A percentile compares a stretch with the other conserved stretches of the same genome.
phyloP scores from a whole-genome alignment of 2,329 filamentous ascomycete species.

The Hirsutella rhossiliensis region DNA sequence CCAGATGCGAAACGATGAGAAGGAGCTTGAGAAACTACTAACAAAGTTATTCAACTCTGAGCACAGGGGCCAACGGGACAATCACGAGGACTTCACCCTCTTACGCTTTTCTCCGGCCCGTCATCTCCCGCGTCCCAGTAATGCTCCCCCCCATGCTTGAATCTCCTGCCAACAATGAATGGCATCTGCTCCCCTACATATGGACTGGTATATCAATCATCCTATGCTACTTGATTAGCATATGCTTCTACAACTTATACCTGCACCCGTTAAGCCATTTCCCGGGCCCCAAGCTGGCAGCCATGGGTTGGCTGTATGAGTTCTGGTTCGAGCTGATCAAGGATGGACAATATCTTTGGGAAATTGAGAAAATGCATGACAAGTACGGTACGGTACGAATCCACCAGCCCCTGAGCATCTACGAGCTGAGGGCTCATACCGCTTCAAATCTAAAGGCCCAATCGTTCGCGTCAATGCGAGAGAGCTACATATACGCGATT shows the following conservation, averaged over 20 bases:
- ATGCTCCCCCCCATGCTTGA: too few relatives aligned
- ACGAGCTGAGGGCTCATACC: too few relatives aligned
- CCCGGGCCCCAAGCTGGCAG: slow-evolving; percentile 17
- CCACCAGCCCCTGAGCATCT: too few relatives aligned
- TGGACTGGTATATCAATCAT: not conserved
- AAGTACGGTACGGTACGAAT: slow-evolving; percentile 13
- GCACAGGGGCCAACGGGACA: too few relatives aligned
- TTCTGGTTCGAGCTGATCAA: slow-evolving; percentile 14
- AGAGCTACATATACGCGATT: slow-evolving; percentile 17
- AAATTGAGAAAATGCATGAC: slow-evolving; percentile 15
- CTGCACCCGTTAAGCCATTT: slow-evolving; percentile 18
- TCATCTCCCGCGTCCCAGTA: too few relatives aligned
- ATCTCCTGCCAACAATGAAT: too few relatives aligned
- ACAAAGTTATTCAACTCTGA: too few relatives aligned
- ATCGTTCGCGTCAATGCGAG: slow-evolving; percentile 20
- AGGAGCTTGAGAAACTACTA: too few relatives aligned
- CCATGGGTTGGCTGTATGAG: slow-evolving; percentile 14
- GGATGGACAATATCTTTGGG: slow-evolving; percentile 12
- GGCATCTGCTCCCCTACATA: too few relatives aligned
- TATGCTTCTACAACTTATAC: slow-evolving; percentile 14
- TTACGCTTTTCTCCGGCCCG: too few relatives aligned
- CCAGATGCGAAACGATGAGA: too few relatives aligned
- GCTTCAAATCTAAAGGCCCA: slow-evolving; percentile 13
- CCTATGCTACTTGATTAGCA: not conserved
- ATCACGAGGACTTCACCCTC: too few relatives aligned